phyloP scores from a whole-genome alignment of 768 basidiomycete genomes.

The Sporobolomyces pararoseus region DNA sequence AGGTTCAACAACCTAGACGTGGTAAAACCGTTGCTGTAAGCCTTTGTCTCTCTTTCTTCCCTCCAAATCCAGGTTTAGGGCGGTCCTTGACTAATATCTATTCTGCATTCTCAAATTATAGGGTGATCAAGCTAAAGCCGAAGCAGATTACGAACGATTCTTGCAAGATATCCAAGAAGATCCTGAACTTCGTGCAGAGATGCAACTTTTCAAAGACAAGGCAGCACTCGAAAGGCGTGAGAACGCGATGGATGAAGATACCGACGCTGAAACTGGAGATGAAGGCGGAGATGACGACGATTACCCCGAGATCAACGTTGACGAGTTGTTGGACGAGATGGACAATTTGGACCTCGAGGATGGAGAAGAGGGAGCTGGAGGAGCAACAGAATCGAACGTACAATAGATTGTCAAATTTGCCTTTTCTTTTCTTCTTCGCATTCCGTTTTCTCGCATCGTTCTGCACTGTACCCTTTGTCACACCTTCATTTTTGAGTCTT shows the following conservation, averaged over 20 bases:
- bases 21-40: conserved; percentile 21
- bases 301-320: conserved; percentile 36
- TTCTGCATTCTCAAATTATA: not conserved
- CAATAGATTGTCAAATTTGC: not conserved
- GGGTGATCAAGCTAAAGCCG: conserved; percentile 63
- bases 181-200: conserved; percentile 66
- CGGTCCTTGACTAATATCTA: too few species aligned
- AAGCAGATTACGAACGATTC: conserved; percentile 95
- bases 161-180: conserved; percentile 91
- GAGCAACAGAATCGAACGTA: not conserved
- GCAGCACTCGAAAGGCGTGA: not conserved
- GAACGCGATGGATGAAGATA: conserved; percentile 25
- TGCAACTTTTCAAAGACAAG: conserved; percentile 16
- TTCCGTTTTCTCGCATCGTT: too few species aligned
- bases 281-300: conserved; percentile 37
- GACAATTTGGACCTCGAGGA: conserved; percentile 14
- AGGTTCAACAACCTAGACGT: conserved; percentile 10
- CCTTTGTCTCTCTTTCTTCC: not conserved
- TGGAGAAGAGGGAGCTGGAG: not conserved
- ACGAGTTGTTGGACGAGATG: conserved; percentile 38
- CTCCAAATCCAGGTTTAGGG: too few species aligned
- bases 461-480: not conserved
- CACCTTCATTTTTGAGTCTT: too few species aligned
- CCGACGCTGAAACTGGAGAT: conserved; percentile 28
- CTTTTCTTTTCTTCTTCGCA: too few species aligned